Conservation (phyloP, 805 yeast genomes). For the Vanderwaltozyma polyspora region DNA sequence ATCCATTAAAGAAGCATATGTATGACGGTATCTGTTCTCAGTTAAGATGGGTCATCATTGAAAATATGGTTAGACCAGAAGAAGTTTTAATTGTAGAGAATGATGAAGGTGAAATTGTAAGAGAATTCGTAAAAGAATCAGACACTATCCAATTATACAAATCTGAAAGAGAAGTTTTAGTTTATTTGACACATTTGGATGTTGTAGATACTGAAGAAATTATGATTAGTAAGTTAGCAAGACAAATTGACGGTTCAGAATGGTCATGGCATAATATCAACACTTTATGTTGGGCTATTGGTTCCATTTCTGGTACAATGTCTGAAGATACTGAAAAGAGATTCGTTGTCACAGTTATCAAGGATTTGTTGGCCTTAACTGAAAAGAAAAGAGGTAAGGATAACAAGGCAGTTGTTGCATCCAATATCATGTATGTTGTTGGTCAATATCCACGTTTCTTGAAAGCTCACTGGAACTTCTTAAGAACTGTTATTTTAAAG, state of each 20-base stretch:
- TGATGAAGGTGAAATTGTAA: conserved; percentile 97
- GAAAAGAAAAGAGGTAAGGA: conserved; percentile 96
- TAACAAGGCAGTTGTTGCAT: conserved; percentile 97
- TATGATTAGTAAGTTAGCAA: conserved; percentile 82
- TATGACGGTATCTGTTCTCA: conserved; percentile 71
- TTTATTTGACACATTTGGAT: conserved; percentile 88
- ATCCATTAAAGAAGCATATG: conserved; percentile 75
- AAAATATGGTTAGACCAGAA: conserved; percentile 96
- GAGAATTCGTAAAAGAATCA: conserved; percentile 93
- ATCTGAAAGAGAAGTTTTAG: conserved; percentile 90
- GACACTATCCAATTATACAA: conserved; percentile 94
- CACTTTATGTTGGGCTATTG: conserved; percentile 98
- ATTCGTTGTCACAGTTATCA: conserved; percentile 85
- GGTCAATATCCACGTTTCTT: conserved; percentile 97
- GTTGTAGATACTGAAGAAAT: conserved; percentile 89
- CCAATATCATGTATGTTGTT: conserved; percentile 98
- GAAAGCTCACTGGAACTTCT: conserved; percentile 95
- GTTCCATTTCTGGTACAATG: conserved; percentile 98
- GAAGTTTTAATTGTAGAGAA: conserved; percentile 94
- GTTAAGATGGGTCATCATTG: conserved; percentile 86
- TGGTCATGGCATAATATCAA: conserved; percentile 99
- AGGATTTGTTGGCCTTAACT: conserved; percentile 80
- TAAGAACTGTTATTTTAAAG: conserved; percentile 91
- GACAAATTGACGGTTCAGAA: conserved; percentile 90
- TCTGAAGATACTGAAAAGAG: conserved; percentile 94